Evolutionary conservation across 768 basidiomycete species (phyloP), one percentile per base, ranked within the genome.

Genomic region (Suillus luteus): DNA sequence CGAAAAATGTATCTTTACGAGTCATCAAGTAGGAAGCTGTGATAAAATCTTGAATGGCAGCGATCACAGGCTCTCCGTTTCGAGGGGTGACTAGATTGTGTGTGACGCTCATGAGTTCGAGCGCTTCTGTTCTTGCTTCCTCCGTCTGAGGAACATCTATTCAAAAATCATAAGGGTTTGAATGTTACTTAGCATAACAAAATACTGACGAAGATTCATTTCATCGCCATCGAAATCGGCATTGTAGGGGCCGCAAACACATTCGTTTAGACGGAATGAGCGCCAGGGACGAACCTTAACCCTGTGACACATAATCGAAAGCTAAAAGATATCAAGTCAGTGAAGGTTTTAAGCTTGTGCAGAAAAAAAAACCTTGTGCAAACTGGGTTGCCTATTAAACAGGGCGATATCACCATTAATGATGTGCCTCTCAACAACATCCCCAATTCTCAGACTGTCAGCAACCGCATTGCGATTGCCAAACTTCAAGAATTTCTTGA

Each of bases 191-290:
- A 41, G 38, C 27, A 41, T 31, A 24, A 31, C 5, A 24, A 27
- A 41, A 54, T 59, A 73, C 93, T 70, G 71, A 96, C 96, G 97
- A 70, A 99, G 80, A 78, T 99, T 99, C 97, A 99, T 99, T 76
- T 99, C 97, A 74, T 99, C 97, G 65, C 97, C 97, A 74, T 99
- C 97, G 68, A 99, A 99, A 81, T 99, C 97, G 57, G 97, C 97
- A 72, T 98, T 98, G 78, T 98, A 99, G 9, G 97, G 97, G 55
- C 93, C 95, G 77, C 97, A 99, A 10, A 98, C 97, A 86, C 97
- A 99, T 75, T 99, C 97, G 72, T 99, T 99, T 62, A 99, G 79
- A 38, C 97, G 85, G 81, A 99, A 98, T 1, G 97, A 92, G 67
- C 96, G 82, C 97, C 97, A 99, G 27, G 97, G 97, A 37, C 97